Evolutionary conservation across 371 early-diverging fungal species (phyloP).

Genomic region (Actinomortierella ambigua): DNA sequence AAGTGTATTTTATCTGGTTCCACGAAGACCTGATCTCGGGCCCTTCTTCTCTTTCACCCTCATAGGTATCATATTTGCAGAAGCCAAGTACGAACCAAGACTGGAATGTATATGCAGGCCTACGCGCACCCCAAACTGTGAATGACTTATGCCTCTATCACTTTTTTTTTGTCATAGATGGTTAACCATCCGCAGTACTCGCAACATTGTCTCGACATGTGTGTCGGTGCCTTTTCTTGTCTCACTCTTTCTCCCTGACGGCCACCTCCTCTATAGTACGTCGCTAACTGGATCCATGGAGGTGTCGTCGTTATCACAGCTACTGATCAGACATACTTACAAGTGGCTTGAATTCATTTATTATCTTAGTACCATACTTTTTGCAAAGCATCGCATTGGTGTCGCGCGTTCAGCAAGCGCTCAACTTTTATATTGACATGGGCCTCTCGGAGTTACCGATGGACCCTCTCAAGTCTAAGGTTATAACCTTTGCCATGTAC

Average conservation of each 20-base stretch:
- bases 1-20: no score
- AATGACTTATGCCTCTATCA: constrained; percentile 30
- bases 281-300: no score
- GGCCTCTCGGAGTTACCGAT: constrained; percentile 54
- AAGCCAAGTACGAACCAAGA: constrained; percentile 60
- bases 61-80: constrained; percentile 22
- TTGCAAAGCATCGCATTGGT: constrained; percentile 62
- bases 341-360: no score
- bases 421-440: constrained; percentile 63
- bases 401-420: constrained; percentile 61
- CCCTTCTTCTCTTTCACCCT: no score
- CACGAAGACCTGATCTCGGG: no score
- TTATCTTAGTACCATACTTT: constrained; percentile 66
- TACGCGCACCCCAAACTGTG: constrained; percentile 39
- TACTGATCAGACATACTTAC: no score
- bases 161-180: constrained; percentile 47
- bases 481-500: constrained; percentile 64
- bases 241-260: constrained; percentile 44
- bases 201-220: constrained; percentile 18
- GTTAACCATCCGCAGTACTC: constrained; percentile 12
- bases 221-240: constrained; percentile 35
- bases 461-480: constrained; percentile 63
- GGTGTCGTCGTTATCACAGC: no score
- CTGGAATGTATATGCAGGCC: constrained; percentile 31
- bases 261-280: constrained; percentile 54